Percentiles rank a stretch among this genome's conserved stretches.
These are phyloP conservation scores for Rubia yunnanensis DNA, from an alignment of 257 asterid species.

Conservation along the genomic window DNA sequence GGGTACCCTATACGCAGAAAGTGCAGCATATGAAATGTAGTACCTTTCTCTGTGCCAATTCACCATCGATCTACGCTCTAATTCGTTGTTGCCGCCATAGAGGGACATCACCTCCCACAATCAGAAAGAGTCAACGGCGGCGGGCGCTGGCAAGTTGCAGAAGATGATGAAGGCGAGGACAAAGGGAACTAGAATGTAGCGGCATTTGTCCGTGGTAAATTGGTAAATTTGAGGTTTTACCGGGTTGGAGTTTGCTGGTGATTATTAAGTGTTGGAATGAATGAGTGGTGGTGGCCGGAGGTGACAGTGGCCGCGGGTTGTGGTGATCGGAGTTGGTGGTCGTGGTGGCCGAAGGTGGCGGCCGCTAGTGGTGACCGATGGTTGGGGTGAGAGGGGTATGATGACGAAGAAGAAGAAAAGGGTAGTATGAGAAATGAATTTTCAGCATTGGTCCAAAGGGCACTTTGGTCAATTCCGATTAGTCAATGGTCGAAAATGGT, in stretches of 20 bases:
- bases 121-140: conserved; percentile 24
- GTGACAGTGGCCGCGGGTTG: too few relatives aligned
- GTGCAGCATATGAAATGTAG: conserved; percentile 78
- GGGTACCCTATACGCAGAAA: conserved; percentile 60
- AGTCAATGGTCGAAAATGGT: too few relatives aligned
- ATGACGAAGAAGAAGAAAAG: too few relatives aligned
- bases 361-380: too few relatives aligned
- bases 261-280: not conserved
- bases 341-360: too few relatives aligned
- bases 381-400: too few relatives aligned
- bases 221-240: not conserved
- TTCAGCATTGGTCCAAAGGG: too few relatives aligned
- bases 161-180: conserved; percentile 17
- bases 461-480: too few relatives aligned
- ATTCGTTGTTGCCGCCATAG: too few relatives aligned
- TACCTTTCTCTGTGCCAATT: conserved; percentile 38
- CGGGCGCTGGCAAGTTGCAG: conserved; percentile 4
- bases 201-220: too few relatives aligned
- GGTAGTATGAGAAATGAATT: too few relatives aligned
- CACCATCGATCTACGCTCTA: conserved; percentile 46
- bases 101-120: conserved; percentile 30
- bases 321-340: too few relatives aligned
- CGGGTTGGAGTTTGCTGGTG: not conserved
- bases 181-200: conserved; percentile 11
- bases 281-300: not conserved